phyloP scores from a whole-genome alignment of 768 basidiomycete species.

The Suillus placidus region DNA sequence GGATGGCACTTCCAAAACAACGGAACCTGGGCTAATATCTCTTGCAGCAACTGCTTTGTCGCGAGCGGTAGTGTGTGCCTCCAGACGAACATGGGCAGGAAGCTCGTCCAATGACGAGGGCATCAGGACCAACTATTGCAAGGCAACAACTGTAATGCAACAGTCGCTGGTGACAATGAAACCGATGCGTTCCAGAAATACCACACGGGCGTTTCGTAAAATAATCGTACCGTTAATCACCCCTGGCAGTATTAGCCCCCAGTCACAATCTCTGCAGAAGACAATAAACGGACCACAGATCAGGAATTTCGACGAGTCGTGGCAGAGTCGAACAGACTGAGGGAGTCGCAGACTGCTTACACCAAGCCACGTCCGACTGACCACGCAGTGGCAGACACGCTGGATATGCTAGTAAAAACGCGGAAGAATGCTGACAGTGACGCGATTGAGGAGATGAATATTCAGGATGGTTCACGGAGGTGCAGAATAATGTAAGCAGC shows the following conservation, averaged over 20 bases:
- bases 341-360: not conserved
- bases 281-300: not conserved
- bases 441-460: not conserved
- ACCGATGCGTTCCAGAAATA: not conserved
- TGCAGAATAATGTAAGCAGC: no score
- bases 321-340: not conserved
- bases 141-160: not conserved
- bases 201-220: not conserved
- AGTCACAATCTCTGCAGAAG: not conserved
- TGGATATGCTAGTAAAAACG: not conserved
- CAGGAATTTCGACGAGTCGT: not conserved
- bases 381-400: not conserved
- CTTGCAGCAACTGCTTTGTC: conserved; percentile 49
- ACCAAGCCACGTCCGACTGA: not conserved
- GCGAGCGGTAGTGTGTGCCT: conserved; percentile 50
- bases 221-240: not conserved
- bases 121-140: not conserved
- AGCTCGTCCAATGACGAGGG: conserved; percentile 2
- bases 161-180: not conserved
- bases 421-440: not conserved
- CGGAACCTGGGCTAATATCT: conserved; percentile 46
- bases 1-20: conserved; percentile 48
- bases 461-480: not conserved
- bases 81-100: conserved; percentile 35
- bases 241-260: not conserved